phyloP scores from a whole-genome alignment of 176 grass and related monocot genomes.

The Phragmites australis region DNA sequence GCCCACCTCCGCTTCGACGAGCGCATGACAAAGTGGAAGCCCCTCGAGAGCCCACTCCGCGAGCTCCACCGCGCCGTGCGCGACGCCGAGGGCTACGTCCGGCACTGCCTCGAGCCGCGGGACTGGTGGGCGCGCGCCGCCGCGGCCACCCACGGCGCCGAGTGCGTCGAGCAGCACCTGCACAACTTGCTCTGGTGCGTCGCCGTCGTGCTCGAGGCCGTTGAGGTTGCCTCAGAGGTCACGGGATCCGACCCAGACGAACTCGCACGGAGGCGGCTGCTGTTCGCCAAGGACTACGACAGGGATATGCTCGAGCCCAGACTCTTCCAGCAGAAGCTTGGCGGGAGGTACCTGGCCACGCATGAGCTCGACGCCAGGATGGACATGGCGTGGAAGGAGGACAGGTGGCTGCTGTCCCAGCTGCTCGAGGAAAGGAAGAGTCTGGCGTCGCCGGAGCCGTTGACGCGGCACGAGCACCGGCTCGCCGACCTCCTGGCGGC shows the following conservation, averaged over 20 bases:
- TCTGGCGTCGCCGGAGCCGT: not conserved
- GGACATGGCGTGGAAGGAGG: conserved; percentile 78
- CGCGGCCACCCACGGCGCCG: conserved; percentile 41
- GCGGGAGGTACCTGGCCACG: conserved; percentile 53
- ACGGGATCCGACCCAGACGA: conserved; percentile 49
- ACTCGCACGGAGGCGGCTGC: conserved; percentile 32
- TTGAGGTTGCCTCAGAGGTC: conserved; percentile 55
- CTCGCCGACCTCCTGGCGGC: conserved; percentile 63
- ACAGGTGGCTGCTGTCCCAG: conserved; percentile 67
- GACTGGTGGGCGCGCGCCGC: conserved; percentile 74
- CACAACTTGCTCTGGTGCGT: conserved; percentile 79
- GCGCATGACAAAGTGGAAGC: conserved; percentile 68
- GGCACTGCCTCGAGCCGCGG: conserved; percentile 61
- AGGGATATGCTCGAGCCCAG: conserved; percentile 59
- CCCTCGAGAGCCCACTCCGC: conserved; percentile 63
- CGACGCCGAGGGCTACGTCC: conserved; percentile 68
- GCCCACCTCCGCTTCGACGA: conserved; percentile 61
- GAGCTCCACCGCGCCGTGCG: conserved; percentile 72
- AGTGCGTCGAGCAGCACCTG: conserved; percentile 74
- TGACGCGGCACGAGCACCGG: conserved; percentile 63
- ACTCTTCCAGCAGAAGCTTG: conserved; percentile 63
- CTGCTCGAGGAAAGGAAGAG: conserved; percentile 51
- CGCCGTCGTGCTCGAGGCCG: conserved; percentile 71
- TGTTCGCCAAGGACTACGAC: conserved; percentile 65
- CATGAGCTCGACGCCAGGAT: conserved; percentile 48